Conservation (phyloP, 2,329 filamentous ascomycete species). For the Paraconiothyrium brasiliense region DNA sequence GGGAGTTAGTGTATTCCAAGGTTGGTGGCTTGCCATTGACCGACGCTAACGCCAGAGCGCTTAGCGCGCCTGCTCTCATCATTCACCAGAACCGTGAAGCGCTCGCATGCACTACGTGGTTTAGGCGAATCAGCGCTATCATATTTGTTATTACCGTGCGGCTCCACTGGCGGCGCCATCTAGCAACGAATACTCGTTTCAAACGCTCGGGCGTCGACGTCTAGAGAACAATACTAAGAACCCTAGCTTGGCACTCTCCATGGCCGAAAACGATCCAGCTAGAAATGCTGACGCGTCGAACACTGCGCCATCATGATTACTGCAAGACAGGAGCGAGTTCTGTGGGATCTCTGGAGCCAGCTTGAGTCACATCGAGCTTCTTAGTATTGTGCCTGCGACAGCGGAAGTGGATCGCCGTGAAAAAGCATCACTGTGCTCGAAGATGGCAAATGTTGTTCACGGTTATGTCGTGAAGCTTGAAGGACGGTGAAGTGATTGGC, state of each 20-base stretch:
- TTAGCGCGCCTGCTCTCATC: neutral
- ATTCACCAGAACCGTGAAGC: neutral
- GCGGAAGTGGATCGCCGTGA: neutral
- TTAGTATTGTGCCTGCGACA: slow-evolving; percentile 14
- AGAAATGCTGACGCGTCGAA: neutral
- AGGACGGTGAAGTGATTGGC: slow-evolving; percentile 5
- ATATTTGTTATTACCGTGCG: neutral
- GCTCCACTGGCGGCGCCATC: neutral
- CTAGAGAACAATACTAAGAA: slow-evolving; percentile 49
- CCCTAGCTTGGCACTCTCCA: slow-evolving; percentile 24
- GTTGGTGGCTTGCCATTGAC: neutral
- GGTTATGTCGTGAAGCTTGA: neutral
- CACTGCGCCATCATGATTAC: neutral
- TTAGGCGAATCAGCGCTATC: neutral
- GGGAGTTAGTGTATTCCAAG: too few species aligned
- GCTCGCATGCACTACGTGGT: neutral
- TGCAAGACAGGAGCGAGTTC: slow-evolving; percentile 8
- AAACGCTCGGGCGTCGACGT: slow-evolving; percentile 24
- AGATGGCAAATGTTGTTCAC: neutral
- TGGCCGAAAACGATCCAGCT: slow-evolving; percentile 22
- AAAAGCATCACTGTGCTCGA: neutral
- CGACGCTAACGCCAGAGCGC: neutral
- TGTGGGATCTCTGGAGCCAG: neutral
- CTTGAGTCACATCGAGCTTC: neutral
- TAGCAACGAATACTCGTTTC: slow-evolving; percentile 20